phyloP scores from a whole-genome alignment of 352 stramenopile species.

The Salisapilia sapeloensis region DNA sequence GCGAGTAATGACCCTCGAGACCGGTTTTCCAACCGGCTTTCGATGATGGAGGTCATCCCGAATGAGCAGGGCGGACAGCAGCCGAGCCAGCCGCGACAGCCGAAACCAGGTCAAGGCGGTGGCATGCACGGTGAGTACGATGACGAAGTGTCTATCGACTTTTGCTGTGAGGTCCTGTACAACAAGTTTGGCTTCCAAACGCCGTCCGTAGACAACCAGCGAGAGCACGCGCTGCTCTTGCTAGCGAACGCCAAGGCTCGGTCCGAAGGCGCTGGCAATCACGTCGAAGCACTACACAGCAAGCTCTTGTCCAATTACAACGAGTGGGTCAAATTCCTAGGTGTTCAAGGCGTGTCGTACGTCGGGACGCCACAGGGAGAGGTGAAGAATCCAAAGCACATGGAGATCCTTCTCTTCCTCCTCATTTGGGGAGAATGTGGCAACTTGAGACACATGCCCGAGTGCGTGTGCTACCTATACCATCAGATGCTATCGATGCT shows the following conservation, averaged over 20 bases:
- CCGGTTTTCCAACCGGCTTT: conserved; percentile 36
- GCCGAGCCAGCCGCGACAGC: neutral
- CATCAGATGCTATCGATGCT: conserved; percentile 56
- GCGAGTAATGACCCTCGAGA: conserved; percentile 13
- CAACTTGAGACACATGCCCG: conserved; percentile 93
- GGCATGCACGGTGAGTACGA: conserved; percentile 50
- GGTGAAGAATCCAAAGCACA: conserved; percentile 41
- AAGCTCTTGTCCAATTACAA: conserved; percentile 51
- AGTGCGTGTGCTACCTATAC: conserved; percentile 94
- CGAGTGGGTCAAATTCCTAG: conserved; percentile 43
- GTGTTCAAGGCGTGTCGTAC: conserved; percentile 16
- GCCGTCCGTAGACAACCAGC: conserved; percentile 54
- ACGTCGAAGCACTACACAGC: conserved; percentile 33
- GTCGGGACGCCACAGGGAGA: conserved; percentile 16
- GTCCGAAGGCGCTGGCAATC: conserved; percentile 16
- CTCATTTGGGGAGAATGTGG: conserved; percentile 93
- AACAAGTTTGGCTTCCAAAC: conserved; percentile 64
- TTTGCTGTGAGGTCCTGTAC: conserved; percentile 50
- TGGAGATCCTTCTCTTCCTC: conserved; percentile 92
- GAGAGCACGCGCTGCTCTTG: conserved; percentile 55
- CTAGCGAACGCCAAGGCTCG: conserved; percentile 57
- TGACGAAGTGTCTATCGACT: conserved; percentile 54
- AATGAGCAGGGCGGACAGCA: conserved; percentile 10
- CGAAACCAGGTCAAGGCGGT: conserved; percentile 11
- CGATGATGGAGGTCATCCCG: conserved; percentile 47